Evolutionary conservation across 352 stramenopile species (phyloP).

Genomic region (Thraustotheca clavata): DNA sequence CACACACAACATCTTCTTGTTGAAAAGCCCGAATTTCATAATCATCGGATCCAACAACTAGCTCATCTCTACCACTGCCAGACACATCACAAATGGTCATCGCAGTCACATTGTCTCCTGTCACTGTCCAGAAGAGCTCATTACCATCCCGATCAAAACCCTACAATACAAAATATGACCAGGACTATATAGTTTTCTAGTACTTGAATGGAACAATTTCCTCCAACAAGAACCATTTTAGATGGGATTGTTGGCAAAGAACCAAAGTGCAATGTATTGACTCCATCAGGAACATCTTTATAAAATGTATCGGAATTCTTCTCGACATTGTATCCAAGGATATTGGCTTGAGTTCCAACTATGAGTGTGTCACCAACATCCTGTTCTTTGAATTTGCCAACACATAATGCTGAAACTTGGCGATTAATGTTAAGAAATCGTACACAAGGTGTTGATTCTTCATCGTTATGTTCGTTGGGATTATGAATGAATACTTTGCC

Average conservation of each 20-base stretch:
- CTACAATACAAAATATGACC: slow-evolving; percentile 18
- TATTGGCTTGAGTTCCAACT: slow-evolving; percentile 82
- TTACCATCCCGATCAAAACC: slow-evolving; percentile 73
- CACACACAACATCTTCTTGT: slow-evolving; percentile 80
- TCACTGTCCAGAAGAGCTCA: slow-evolving; percentile 89
- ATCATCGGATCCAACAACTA: slow-evolving; percentile 87
- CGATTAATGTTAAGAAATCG: slow-evolving; percentile 91
- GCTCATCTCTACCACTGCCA: slow-evolving; percentile 53
- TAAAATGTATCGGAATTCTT: slow-evolving; percentile 93
- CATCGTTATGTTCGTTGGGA: slow-evolving; percentile 63
- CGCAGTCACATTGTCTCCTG: slow-evolving; percentile 84
- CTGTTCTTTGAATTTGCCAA: slow-evolving; percentile 53
- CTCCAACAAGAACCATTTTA: slow-evolving; percentile 83
- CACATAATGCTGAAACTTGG: slow-evolving; percentile 66
- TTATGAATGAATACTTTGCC: slow-evolving; percentile 90
- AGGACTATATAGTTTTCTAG: neutral
- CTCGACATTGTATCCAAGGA: slow-evolving; percentile 89
- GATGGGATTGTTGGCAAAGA: slow-evolving; percentile 35
- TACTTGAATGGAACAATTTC: slow-evolving; percentile 85
- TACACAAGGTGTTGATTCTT: slow-evolving; percentile 43
- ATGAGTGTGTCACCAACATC: slow-evolving; percentile 75
- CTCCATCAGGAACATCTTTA: slow-evolving; percentile 80
- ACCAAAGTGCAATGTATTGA: slow-evolving; percentile 76
- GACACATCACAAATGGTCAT: slow-evolving; percentile 69
- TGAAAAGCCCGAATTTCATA: slow-evolving; percentile 87